Base-by-base conservation (phyloP, 257 asterid genomes). In the Nicotiana obtusifolia region DNA sequence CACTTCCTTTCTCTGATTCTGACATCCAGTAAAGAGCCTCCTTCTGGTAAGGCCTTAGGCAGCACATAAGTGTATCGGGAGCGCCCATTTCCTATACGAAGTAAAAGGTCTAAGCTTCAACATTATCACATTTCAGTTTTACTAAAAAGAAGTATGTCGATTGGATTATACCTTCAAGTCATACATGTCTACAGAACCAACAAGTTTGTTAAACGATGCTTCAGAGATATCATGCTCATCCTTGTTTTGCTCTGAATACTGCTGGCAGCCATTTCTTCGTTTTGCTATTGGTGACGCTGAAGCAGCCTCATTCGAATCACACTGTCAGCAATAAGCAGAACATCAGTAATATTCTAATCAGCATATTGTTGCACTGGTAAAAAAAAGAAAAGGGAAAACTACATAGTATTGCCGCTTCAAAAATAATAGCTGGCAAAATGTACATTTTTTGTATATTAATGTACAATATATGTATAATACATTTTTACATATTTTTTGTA, bases 1-100 rank as follows among this genome's bases (percentile, higher is more conserved):
- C 84, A 80, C 83, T 85, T 83, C 96, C 91, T 82, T 83, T 88
- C 87, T 92, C 97, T 59, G 89, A 79, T 87, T 90, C 95, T 80
- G 92, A 84, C 98, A 92, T 94, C 98, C 98, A 94, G 77, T 87
- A 87, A 77, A 94, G 95, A 54, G 98, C 98, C 77, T 94, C 96
- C 82, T 94, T 94, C 82, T 94, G 97, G 81, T 94, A 92, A 56
- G 97, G 91, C 90, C 91, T 89, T 64, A 94, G 89, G 86, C 87
- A 84, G 86, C 98, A 94, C 65, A 83, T 78, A 80, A 94, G 93
- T 17, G 89, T 89, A 47, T 84, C 84, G 1, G 98, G 91, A 44
- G 98, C 91, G 80, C 90, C 94, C 97, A 92, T 89, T 82, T 94
- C 97, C 98, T 94, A 69, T 11, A 81, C 81, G 83, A 82, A 37